Percentiles rank a stretch among this genome's conserved stretches.
These are phyloP conservation scores for Coprinopsis cinerea DNA, from an alignment of 768 basidiomycete genomes.

Conservation along the genomic window DNA sequence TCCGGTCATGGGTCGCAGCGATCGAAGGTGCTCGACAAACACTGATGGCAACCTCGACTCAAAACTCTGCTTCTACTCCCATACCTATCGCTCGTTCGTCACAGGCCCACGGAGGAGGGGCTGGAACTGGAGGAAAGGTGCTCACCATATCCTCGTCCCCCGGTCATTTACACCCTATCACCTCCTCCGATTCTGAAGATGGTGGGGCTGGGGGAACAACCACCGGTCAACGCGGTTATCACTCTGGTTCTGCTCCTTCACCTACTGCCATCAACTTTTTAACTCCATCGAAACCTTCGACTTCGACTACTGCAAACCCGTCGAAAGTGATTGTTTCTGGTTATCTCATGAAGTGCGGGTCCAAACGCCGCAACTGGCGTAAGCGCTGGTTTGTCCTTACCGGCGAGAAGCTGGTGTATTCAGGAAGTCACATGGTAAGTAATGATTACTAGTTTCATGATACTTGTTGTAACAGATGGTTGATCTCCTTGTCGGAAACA, in stretches of 20 bases:
- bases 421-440: slow-evolving; percentile 91
- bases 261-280: slow-evolving; percentile 12
- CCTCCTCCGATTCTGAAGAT: slow-evolving; percentile 80
- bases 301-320: slow-evolving; percentile 28
- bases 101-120: no score
- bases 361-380: slow-evolving; percentile 89
- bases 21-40: slow-evolving; percentile 72
- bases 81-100: slow-evolving; percentile 27
- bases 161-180: slow-evolving; percentile 44
- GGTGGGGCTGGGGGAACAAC: slow-evolving; percentile 36
- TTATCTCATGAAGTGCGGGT: slow-evolving; percentile 95
- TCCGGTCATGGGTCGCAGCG: slow-evolving; percentile 76
- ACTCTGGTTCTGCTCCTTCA: slow-evolving; percentile 13
- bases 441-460: neutral
- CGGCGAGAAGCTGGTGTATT: slow-evolving; percentile 82
- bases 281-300: slow-evolving; percentile 24
- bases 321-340: slow-evolving; percentile 82
- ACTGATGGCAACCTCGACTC: slow-evolving; percentile 57
- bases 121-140: no score
- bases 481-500: slow-evolving; percentile 22
- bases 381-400: slow-evolving; percentile 98
- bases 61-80: slow-evolving; percentile 46
- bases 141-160: slow-evolving; percentile 23
- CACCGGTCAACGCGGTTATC: slow-evolving; percentile 11
- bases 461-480: neutral